These are phyloP conservation scores for Xenosphaeropsis pyriputrescens DNA, from an alignment of 2,329 filamentous ascomycete genomes.

Conservation along the genomic window DNA sequence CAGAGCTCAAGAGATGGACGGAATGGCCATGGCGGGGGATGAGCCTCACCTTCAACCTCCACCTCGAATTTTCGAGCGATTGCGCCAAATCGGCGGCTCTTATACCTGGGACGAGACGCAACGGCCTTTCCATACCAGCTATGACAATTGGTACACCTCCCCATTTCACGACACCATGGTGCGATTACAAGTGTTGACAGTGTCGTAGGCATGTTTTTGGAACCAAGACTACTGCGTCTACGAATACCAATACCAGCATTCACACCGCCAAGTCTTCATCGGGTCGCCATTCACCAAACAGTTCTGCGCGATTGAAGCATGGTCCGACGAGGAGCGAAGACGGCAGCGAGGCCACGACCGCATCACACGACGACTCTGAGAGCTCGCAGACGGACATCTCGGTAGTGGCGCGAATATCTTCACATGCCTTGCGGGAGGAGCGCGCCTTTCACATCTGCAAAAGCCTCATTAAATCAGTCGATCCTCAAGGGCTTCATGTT, in stretches of 20 bases:
- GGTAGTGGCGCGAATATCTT: constrained; percentile 71
- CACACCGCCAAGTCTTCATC: constrained; percentile 2
- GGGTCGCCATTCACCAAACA: not conserved
- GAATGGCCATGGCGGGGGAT: constrained; percentile 8
- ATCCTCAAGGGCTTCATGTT: constrained; percentile 62
- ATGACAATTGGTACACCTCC: constrained; percentile 67
- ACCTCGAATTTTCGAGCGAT: constrained; percentile 54
- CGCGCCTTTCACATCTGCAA: constrained; percentile 75
- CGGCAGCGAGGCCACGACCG: constrained; percentile 10
- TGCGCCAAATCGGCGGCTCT: constrained; percentile 51
- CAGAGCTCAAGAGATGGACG: constrained; percentile 9
- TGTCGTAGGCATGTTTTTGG: constrained; percentile 47
- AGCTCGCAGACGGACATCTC: constrained; percentile 10
- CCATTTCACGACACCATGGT: not conserved
- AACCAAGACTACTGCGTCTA: constrained; percentile 25
- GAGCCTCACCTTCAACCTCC: constrained; percentile 41
- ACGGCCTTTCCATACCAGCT: constrained; percentile 49
- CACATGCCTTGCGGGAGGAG: constrained; percentile 71
- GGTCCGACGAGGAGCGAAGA: constrained; percentile 7
- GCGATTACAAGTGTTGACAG: not conserved
- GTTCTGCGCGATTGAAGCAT: constrained; percentile 2
- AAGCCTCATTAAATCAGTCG: constrained; percentile 53
- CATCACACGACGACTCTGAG: constrained; percentile 6
- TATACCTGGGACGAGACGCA: constrained; percentile 62
- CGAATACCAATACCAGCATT: constrained; percentile 21